Evolutionary conservation across 129 eudicot genomes (phyloP).

Genomic region (Escallonia rubra): DNA sequence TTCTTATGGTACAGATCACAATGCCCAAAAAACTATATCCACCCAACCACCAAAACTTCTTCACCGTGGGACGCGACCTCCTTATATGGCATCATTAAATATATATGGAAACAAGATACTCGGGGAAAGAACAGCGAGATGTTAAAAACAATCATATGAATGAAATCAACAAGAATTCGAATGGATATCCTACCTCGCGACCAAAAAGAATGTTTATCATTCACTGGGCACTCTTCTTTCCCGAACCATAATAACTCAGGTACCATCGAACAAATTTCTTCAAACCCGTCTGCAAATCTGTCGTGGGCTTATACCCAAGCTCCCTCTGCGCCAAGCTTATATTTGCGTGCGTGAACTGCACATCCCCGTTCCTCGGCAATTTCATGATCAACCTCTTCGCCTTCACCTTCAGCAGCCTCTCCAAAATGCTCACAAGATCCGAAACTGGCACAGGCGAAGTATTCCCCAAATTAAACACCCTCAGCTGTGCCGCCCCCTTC

Average conservation of each 20-base stretch:
- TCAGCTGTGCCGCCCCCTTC: slow-evolving; percentile 64
- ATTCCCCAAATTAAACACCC: slow-evolving; percentile 77
- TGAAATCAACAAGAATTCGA: slow-evolving; percentile 55
- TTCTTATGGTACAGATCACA: slow-evolving; percentile 45
- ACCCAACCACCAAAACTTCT: slow-evolving; percentile 28
- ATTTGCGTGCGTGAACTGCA: slow-evolving; percentile 77
- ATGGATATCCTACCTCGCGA: slow-evolving; percentile 23
- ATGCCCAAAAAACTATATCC: slow-evolving; percentile 16
- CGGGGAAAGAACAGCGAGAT: slow-evolving; percentile 16
- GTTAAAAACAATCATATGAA: slow-evolving; percentile 39
- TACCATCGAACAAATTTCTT: slow-evolving; percentile 87
- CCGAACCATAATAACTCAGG: slow-evolving; percentile 58
- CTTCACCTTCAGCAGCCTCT: slow-evolving; percentile 64
- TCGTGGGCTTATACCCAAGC: slow-evolving; percentile 68
- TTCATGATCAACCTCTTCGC: slow-evolving; percentile 63
- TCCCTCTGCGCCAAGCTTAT: slow-evolving; percentile 66
- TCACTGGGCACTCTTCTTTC: slow-evolving; percentile 59
- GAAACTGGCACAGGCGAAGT: slow-evolving; percentile 82
- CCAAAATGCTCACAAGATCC: slow-evolving; percentile 68
- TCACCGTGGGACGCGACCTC: slow-evolving; percentile 35
- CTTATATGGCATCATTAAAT: slow-evolving; percentile 41
- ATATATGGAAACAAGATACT: slow-evolving; percentile 43
- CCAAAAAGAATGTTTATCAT: slow-evolving; percentile 10
- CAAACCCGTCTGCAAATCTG: slow-evolving; percentile 83
- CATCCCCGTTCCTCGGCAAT: slow-evolving; percentile 83